These are phyloP conservation scores for Vanderwaltozyma verrucispora DNA, from an alignment of 805 yeast species.

Conservation along the genomic window DNA sequence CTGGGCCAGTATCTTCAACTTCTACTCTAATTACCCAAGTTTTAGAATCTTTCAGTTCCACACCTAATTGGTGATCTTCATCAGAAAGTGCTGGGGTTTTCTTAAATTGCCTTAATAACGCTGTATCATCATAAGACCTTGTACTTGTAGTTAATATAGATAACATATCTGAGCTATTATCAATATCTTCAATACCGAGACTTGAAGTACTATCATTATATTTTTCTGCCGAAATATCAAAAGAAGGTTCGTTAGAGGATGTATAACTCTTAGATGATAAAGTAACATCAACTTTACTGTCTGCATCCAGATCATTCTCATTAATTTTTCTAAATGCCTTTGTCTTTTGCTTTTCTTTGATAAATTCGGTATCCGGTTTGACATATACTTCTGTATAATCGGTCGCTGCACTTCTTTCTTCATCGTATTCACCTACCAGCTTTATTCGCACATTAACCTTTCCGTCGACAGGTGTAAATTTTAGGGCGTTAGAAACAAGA, in stretches of 20 bases:
- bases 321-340: too few relatives aligned
- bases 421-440: conserved; percentile 62
- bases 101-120: conserved; percentile 35
- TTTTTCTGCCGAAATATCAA: too few relatives aligned
- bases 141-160: conserved; percentile 20
- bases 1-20: conserved; percentile 89
- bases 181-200: neutral
- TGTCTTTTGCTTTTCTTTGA: neutral
- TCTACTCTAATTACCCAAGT: conserved; percentile 40
- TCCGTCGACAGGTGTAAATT: conserved; percentile 91
- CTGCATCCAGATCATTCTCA: too few relatives aligned
- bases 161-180: neutral
- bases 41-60: conserved; percentile 19
- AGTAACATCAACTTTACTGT: too few relatives aligned
- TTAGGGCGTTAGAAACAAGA: conserved; percentile 78
- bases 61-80: conserved; percentile 12
- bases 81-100: conserved; percentile 18
- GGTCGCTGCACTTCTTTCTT: conserved; percentile 32
- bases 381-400: conserved; percentile 40
- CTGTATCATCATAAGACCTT: conserved; percentile 34
- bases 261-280: too few relatives aligned
- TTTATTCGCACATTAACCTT: conserved; percentile 55
- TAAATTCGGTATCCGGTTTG: conserved; percentile 19
- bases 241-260: too few relatives aligned
- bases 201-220: conserved; percentile 33